phyloP scores from a whole-genome alignment of 441 rosid species.

The Populus hybrid region DNA sequence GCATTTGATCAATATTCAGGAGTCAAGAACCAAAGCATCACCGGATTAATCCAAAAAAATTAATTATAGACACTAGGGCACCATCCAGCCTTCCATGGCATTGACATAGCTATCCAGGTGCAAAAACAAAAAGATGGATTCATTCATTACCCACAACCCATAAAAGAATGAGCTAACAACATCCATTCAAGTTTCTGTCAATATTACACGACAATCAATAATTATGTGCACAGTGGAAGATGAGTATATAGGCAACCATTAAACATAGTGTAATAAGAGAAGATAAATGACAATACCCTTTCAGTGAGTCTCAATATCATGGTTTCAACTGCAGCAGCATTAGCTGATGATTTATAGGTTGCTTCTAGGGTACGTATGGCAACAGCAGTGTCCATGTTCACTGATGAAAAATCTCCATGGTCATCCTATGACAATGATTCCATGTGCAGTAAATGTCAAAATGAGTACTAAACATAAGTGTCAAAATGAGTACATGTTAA shows the following conservation, averaged over 20 bases:
- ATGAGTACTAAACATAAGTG: neutral
- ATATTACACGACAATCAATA: neutral
- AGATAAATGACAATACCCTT: slow-evolving; percentile 41
- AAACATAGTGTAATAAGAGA: neutral
- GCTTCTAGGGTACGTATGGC: slow-evolving; percentile 97
- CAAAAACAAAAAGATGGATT: neutral
- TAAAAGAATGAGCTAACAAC: slow-evolving; percentile 3
- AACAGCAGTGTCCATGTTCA: slow-evolving; percentile 99
- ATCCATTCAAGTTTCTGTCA: neutral
- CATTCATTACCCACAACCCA: neutral
- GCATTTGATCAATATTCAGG: neutral
- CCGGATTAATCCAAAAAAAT: neutral
- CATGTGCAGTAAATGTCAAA: slow-evolving; percentile 9
- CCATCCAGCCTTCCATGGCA: neutral
- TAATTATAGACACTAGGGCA: neutral
- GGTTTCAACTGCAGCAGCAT: slow-evolving; percentile 87
- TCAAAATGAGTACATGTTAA: neutral
- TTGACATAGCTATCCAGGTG: neutral
- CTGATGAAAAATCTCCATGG: slow-evolving; percentile 95
- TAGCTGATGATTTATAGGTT: slow-evolving; percentile 89
- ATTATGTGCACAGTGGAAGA: neutral
- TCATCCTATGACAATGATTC: slow-evolving; percentile 58
- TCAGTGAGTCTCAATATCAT: slow-evolving; percentile 79
- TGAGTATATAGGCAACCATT: neutral
- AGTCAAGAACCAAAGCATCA: neutral